Percentiles rank a stretch among this genome's conserved stretches.
These are phyloP conservation scores for Nymphaea thermarum DNA, from an alignment of 164 flowering plant species.

Conservation along the genomic window DNA sequence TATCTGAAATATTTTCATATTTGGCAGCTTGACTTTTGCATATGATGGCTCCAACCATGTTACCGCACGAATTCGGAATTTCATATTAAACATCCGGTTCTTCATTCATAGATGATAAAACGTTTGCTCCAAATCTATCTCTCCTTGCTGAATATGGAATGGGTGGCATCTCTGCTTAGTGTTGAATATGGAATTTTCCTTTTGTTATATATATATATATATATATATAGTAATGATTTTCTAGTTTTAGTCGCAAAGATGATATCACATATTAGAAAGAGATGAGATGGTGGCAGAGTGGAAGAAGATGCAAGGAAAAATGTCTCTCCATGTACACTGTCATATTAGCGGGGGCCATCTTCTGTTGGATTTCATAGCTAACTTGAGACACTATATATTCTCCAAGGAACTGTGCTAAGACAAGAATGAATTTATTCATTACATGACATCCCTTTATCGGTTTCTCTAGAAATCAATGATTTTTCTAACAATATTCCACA, in stretches of 20 bases:
- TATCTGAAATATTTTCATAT: not conserved
- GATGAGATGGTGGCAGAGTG: conserved; percentile 96
- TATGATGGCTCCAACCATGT: not conserved
- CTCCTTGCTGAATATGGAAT: not conserved
- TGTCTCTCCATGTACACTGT: conserved; percentile 94
- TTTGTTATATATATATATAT: not conserved
- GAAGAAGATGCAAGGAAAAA: conserved; percentile 85
- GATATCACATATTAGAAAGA: conserved; percentile 71
- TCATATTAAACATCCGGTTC: too few relatives aligned
- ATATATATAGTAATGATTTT: not conserved
- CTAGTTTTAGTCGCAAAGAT: conserved; percentile 59
- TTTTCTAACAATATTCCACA: too few relatives aligned
- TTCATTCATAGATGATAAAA: too few relatives aligned
- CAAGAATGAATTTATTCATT: not conserved
- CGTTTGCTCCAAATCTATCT: too few relatives aligned
- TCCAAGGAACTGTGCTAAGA: conserved; percentile 80
- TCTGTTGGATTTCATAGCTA: conserved; percentile 51
- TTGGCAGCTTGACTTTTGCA: not conserved
- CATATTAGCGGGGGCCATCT: conserved; percentile 94
- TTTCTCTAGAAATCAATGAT: not conserved
- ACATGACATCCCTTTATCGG: not conserved
- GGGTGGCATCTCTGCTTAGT: not conserved
- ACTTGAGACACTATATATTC: conserved; percentile 81
- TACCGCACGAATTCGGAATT: too few relatives aligned
- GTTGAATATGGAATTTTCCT: not conserved